Percentiles rank a stretch among this genome's conserved stretches.
phyloP scores from a whole-genome alignment of 2,329 filamentous ascomycete genomes.

The Colletotrichum graminicola region DNA sequence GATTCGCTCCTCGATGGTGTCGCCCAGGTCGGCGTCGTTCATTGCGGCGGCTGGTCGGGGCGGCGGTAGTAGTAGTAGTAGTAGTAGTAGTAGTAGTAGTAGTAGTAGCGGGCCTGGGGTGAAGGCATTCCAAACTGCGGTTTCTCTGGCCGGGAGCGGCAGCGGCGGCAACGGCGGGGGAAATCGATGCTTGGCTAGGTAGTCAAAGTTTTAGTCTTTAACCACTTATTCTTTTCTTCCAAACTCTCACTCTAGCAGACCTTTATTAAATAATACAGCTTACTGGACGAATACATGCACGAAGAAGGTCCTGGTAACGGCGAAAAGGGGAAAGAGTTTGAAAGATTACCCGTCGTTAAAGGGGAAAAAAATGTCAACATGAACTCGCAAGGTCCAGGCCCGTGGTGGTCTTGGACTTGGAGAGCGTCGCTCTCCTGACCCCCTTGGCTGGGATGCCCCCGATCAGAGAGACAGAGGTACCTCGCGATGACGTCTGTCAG shows the following conservation, averaged over 20 bases:
- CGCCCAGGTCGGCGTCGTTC: slow-evolving; percentile 56
- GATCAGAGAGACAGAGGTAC: slow-evolving; percentile 3
- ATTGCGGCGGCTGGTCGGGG: slow-evolving; percentile 47
- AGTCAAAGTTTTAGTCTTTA: too few species aligned
- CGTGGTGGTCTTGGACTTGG: neutral
- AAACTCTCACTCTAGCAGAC: too few species aligned
- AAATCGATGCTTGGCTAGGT: neutral
- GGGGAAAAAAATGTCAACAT: neutral
- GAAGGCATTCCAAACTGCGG: slow-evolving; percentile 34
- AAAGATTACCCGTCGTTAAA: neutral
- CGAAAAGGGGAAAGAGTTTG: neutral
- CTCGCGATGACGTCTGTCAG: slow-evolving; percentile 37
- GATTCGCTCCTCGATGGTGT: slow-evolving; percentile 53
- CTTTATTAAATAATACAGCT: too few species aligned
- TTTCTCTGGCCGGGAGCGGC: neutral
- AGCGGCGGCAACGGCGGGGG: neutral
- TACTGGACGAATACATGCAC: neutral
- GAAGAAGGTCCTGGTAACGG: neutral
- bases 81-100: too few species aligned
- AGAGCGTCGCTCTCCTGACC: slow-evolving; percentile 9
- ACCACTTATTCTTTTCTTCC: too few species aligned
- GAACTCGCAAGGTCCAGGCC: slow-evolving; percentile 12
- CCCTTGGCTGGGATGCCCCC: slow-evolving; percentile 23
- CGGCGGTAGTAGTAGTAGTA: neutral
- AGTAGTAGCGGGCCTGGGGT: neutral